These are phyloP conservation scores for Magnusiomyces tetraspermus DNA, from an alignment of 1,139 yeast genomes.

Conservation along the genomic window DNA sequence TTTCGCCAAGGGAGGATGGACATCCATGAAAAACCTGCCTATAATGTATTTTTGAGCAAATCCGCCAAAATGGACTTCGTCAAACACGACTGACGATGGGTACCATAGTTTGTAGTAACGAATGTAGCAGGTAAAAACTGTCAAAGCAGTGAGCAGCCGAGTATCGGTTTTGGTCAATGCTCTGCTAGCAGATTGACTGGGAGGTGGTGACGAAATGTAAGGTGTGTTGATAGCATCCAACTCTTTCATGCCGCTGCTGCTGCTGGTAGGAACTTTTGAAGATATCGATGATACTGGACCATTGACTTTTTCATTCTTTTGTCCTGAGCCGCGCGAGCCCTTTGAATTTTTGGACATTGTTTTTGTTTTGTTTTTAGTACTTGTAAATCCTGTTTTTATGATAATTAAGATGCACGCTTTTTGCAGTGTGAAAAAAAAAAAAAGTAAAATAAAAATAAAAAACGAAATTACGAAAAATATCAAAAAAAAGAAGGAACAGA, in stretches of 20 bases:
- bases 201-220: constrained; percentile 36
- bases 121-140: constrained; percentile 45
- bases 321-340: neutral
- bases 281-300: neutral
- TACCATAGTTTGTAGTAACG: constrained; percentile 52
- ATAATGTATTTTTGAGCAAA: constrained; percentile 53
- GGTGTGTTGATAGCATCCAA: neutral
- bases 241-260: neutral
- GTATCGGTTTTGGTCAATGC: constrained; percentile 23
- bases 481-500: neutral
- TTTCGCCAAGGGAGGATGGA: constrained; percentile 97
- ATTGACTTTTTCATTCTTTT: neutral
- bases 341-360: constrained; percentile 3
- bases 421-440: neutral
- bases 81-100: constrained; percentile 84
- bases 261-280: neutral
- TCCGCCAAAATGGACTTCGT: constrained; percentile 68
- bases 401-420: neutral
- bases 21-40: constrained; percentile 80
- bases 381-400: neutral
- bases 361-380: neutral
- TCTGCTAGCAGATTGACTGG: constrained; percentile 29
- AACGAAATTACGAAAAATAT: neutral
- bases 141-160: constrained; percentile 39
- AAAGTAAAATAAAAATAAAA: neutral